Conservation (phyloP, 2,329 filamentous ascomycete species). For the Pyrenophora seminiperda region DNA sequence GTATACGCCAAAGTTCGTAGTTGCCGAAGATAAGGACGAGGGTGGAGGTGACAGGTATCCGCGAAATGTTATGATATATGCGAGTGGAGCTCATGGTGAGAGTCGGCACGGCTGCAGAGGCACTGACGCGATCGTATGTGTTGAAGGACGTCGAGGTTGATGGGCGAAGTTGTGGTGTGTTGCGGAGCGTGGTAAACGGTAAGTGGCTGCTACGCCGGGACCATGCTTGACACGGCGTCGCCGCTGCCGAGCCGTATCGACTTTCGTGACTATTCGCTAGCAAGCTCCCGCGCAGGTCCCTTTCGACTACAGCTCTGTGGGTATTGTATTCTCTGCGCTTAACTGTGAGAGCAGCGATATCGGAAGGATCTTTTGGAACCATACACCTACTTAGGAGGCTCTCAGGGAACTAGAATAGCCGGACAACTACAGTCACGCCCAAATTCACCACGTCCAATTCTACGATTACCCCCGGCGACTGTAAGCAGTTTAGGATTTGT, state of each 20-base stretch:
- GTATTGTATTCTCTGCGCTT: too few species aligned
- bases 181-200: slow-evolving; percentile 25
- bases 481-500: too few species aligned
- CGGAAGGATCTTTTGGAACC: too few species aligned
- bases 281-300: background rate
- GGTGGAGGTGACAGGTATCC: slow-evolving; percentile 20
- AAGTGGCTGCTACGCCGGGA: slow-evolving; percentile 27
- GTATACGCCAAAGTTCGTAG: slow-evolving; percentile 36
- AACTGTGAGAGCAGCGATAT: too few species aligned
- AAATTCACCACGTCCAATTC: too few species aligned
- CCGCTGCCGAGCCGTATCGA: slow-evolving; percentile 21
- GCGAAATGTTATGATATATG: slow-evolving; percentile 19
- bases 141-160: slow-evolving; percentile 1
- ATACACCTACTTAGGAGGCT: too few species aligned
- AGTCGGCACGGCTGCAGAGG: background rate
- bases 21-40: slow-evolving; percentile 26
- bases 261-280: slow-evolving; percentile 14
- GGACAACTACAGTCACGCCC: too few species aligned
- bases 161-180: slow-evolving; percentile 12
- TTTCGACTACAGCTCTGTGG: too few species aligned
- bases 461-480: too few species aligned
- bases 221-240: slow-evolving; percentile 17
- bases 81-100: slow-evolving; percentile 20
- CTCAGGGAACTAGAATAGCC: too few species aligned
- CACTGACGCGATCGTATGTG: slow-evolving; percentile 2